A percentile compares a stretch with the other conserved stretches of the same genome.
Conservation (phyloP, 306 rosid genomes). For the Nissolia schottii region DNA sequence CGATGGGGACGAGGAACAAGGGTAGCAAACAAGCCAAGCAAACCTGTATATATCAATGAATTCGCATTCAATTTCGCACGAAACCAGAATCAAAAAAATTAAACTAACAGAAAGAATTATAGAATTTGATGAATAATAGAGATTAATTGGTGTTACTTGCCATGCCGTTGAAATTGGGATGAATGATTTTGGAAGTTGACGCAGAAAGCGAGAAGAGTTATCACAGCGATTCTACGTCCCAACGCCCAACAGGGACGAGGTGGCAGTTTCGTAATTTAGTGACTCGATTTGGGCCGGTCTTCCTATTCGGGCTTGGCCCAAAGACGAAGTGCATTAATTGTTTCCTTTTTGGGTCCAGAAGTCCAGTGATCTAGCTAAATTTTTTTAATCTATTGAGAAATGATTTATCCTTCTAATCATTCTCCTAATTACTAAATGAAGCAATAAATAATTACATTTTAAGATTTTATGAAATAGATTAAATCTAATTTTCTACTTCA, state of each 20-base stretch:
- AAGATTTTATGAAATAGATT: too few species aligned
- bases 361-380: too few species aligned
- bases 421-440: too few species aligned
- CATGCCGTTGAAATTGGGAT: not conserved
- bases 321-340: too few species aligned
- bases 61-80: not conserved
- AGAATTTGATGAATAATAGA: not conserved
- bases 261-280: not conserved
- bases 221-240: not conserved
- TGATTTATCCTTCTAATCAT: too few species aligned
- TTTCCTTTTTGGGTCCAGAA: too few species aligned
- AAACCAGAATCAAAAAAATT: not conserved
- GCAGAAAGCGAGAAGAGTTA: not conserved
- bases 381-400: too few species aligned
- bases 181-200: not conserved
- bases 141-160: not conserved
- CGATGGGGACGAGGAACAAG: slow-evolving; percentile 37
- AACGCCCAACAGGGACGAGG: not conserved
- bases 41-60: slow-evolving; percentile 18
- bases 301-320: not conserved
- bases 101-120: not conserved
- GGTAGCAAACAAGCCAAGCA: slow-evolving; percentile 40
- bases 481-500: too few species aligned
- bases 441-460: too few species aligned
- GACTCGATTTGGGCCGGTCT: not conserved